Evolutionary conservation across 139 green algal genomes (phyloP), one percentile per base, ranked within the genome.

Genomic region (Picochlorum costavermella): DNA sequence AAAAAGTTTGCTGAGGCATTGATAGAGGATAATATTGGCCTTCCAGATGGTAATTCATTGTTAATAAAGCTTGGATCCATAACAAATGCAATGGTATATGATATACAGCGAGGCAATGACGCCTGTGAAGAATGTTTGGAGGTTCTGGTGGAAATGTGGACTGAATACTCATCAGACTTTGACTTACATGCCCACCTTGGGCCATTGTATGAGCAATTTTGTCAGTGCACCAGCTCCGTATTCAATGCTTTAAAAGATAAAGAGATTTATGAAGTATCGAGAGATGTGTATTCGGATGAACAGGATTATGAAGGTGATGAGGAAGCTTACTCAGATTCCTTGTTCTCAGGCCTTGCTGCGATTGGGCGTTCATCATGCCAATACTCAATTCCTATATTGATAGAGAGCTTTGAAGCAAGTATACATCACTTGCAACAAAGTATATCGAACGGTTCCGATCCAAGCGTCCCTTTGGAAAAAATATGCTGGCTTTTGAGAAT

Each of bases 401-500:
- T 64, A 1, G 33, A 44, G 13, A 60, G 66, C 2, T 58, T 87
- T 11, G 14, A 43, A 10, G 63, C 68, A 8, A 60, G 68, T 20
- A 65, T 60, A 48, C 29, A 58, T 13, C 36, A 59, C 13, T 58
- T 88, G 60, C 65, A 68, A 53, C 45, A 69, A 44, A 63, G 25
- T 45, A 33, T 57, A 11, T 53, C 68, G 20, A 48, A 65, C 5
- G 48, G 25, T 10, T 25, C 3, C 2, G 84, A 91, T 58, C 69
- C 76, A 3, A 75, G 51, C 23, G 56, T 72, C 12, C 44, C 69
- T 0, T 76, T 95, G 56, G 90, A 96, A 76, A 68, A 92, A 80
- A 65, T 95, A 46, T 84, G 80, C 63, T 93, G 82, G 82, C 56
- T 95, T 49, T n/a, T 84, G 31, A 65, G 75, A 25, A 75, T 86